Base-by-base conservation (phyloP, 2,329 filamentous ascomycete genomes). In the Pseudogymnoascus sp. region DNA sequence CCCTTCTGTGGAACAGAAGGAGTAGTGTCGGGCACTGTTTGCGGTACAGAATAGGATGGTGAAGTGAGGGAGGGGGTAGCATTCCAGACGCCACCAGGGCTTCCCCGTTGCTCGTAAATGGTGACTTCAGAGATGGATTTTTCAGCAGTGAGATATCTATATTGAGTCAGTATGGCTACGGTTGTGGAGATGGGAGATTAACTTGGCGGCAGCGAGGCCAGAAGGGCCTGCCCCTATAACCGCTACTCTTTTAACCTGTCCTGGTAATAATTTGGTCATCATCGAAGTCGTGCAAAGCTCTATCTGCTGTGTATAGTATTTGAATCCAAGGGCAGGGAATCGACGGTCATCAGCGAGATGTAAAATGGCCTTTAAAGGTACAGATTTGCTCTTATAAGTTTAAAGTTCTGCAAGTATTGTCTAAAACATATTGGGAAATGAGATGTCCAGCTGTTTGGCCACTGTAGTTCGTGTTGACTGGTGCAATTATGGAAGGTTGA, bases 41-140 rank as follows among this genome's bases (percentile, higher is more conserved):
- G 88, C 9, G 58, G 58, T 27, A 37, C n/a, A 18, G 58, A 37
- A 39, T 59, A 59, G 6, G 80, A 64, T 71, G 77, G 67, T 67
- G 81, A 65, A 72, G 78, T 70, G 48, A 75, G 61, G 73, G 80
- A 64, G 73, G 74, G 29, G 78, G 76, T 65, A 81, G 95, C 92
- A 69, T 91, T 88, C 93, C 93, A 97, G 8, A 94, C 84, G 1
- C 94, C 93, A 62, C 92, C 93, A 5, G 88, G 82, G 58, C 84
- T 80, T 48, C 80, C 77, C 66, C 91, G 86, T 74, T 96, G 90
- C 74, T 97, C 94, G 69, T 89, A 95, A 39, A 97, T 74, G 64
- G 86, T 83, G 64, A 97, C 86, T 31, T 78, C 81, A 10, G 85
- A 76, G 69, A 94, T 94, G 1, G 72, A 78, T 70, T 80, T 87